These are phyloP conservation scores for Russula earlei DNA, from an alignment of 768 basidiomycete genomes.

Conservation along the genomic window DNA sequence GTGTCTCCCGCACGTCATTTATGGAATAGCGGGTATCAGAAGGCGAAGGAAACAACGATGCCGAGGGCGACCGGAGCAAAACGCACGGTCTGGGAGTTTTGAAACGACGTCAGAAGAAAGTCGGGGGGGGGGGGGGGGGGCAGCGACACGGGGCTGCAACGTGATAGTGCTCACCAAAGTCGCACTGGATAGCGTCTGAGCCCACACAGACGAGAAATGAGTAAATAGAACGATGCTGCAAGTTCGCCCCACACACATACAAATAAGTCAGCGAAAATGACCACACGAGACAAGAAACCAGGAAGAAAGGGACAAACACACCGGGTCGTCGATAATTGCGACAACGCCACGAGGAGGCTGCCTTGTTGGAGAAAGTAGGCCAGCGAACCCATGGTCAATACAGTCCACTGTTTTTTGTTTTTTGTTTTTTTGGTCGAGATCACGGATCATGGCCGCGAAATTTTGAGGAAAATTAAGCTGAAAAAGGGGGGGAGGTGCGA, in stretches of 20 bases:
- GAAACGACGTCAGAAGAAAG: constrained; percentile 3
- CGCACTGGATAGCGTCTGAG: constrained; percentile 41
- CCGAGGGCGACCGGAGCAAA: constrained; percentile 38
- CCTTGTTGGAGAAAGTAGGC: constrained; percentile 61
- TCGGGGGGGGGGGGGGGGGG: neutral
- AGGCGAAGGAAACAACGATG: constrained; percentile 45
- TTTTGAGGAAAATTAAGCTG: too few species aligned
- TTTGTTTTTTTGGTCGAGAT: constrained; percentile 23
- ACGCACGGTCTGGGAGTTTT: constrained; percentile 37
- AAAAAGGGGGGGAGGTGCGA: constrained; percentile 19
- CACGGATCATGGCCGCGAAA: neutral
- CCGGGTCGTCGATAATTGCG: constrained; percentile 59
- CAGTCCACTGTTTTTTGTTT: constrained; percentile 49
- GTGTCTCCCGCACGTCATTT: constrained; percentile 33
- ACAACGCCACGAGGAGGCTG: constrained; percentile 58
- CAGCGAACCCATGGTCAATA: constrained; percentile 56
- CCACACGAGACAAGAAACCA: neutral
- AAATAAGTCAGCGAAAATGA: neutral
- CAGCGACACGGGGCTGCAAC: neutral
- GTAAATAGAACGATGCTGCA: constrained; percentile 57
- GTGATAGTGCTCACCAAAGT: constrained; percentile 34
- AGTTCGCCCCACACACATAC: neutral
- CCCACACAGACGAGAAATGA: constrained; percentile 63
- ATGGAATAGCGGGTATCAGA: constrained; percentile 42
- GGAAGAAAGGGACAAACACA: constrained; percentile 25